Conservation (phyloP, 164 flowering plant genomes). For the Umbilicus rupestris region DNA sequence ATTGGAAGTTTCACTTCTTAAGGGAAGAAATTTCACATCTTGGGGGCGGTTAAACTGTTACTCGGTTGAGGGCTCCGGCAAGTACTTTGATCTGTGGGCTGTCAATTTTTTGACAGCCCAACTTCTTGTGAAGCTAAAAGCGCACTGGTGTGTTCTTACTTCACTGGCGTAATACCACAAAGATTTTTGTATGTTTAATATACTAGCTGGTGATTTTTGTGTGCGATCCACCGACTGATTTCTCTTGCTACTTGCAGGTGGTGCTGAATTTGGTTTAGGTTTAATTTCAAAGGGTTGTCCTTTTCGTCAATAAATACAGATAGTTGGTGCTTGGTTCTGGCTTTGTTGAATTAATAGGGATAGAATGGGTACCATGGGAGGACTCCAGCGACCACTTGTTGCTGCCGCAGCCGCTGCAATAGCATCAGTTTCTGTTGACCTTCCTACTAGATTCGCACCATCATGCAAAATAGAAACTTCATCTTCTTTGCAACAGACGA, state of each 20-base stretch:
- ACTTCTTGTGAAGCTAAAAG: not conserved
- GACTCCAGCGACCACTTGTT: slow-evolving; percentile 8
- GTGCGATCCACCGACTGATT: not conserved
- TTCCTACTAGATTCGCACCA: slow-evolving; percentile 5
- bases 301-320: not conserved
- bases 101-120: slow-evolving; percentile 1
- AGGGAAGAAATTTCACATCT: not conserved
- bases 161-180: too few relatives aligned
- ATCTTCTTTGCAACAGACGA: not conserved
- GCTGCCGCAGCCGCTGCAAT: slow-evolving; percentile 5
- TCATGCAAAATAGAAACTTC: not conserved
- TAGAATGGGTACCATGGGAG: slow-evolving; percentile 5
- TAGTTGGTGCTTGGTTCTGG: not conserved
- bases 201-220: not conserved
- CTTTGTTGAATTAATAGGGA: not conserved
- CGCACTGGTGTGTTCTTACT: not conserved
- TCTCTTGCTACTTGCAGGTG: not conserved
- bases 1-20: not conserved
- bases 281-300: not conserved
- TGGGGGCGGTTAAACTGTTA: not conserved
- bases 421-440: slow-evolving; percentile 7
- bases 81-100: not conserved
- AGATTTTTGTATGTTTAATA: too few relatives aligned
- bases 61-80: too few relatives aligned
- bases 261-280: not conserved